Percentiles rank a stretch among this genome's conserved stretches.
These are phyloP conservation scores for Sanghuangporus sanghuang DNA, from an alignment of 1,284 basidiomycete species.

Conservation along the genomic window DNA sequence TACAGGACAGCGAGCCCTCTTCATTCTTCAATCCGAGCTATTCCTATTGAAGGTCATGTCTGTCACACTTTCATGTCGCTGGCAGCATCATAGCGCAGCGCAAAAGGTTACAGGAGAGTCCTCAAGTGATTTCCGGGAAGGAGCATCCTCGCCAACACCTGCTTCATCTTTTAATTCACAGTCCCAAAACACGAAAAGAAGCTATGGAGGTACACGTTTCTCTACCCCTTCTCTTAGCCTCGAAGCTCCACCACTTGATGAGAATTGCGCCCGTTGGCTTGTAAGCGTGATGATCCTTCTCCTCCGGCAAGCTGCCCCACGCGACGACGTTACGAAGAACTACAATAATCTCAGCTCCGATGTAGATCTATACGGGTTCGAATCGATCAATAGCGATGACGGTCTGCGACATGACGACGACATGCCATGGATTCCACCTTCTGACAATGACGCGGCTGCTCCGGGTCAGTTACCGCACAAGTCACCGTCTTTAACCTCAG, in stretches of 20 bases:
- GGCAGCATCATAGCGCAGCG: slow-evolving; percentile 42
- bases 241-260: slow-evolving; percentile 79
- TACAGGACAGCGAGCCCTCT: slow-evolving; percentile 54
- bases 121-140: slow-evolving; percentile 1
- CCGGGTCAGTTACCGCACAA: slow-evolving; percentile 27
- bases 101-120: slow-evolving; percentile 28
- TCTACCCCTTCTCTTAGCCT: slow-evolving; percentile 32
- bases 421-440: slow-evolving; percentile 20
- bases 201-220: slow-evolving; percentile 26
- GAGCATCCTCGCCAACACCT: slow-evolving; percentile 2
- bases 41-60: slow-evolving; percentile 85
- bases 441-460: slow-evolving; percentile 17
- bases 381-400: slow-evolving; percentile 41
- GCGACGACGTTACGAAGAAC: slow-evolving; percentile 55
- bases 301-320: slow-evolving; percentile 65
- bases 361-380: slow-evolving; percentile 66
- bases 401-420: slow-evolving; percentile 6
- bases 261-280: slow-evolving; percentile 81
- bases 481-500: slow-evolving; percentile 40
- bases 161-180: slow-evolving; percentile 8
- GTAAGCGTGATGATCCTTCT: slow-evolving; percentile 80
- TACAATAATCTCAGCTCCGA: slow-evolving; percentile 62
- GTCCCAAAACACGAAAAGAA: slow-evolving; percentile 9
- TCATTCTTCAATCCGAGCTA: slow-evolving; percentile 85
- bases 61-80: slow-evolving; percentile 74